Evolutionary conservation across 352 stramenopile species (phyloP).

Genomic region (Phytophthora pistaciae): DNA sequence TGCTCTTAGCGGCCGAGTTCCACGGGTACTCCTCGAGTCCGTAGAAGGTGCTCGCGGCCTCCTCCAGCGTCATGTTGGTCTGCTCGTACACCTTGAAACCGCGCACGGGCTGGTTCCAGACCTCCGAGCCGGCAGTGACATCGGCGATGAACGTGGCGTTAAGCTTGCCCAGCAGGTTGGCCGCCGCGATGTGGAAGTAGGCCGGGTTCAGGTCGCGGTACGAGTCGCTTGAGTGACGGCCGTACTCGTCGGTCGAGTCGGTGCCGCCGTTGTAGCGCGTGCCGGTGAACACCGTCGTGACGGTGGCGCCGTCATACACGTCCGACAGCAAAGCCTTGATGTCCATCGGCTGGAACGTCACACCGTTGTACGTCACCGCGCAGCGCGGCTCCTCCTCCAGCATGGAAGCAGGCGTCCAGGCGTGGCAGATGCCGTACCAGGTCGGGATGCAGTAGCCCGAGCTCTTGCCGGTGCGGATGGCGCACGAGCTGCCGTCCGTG

Average conservation of each 20-base stretch:
- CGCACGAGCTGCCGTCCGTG: conserved; percentile 35
- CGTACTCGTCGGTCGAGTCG: conserved; percentile 45
- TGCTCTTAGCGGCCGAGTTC: conserved; percentile 35
- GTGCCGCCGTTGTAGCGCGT: conserved; percentile 44
- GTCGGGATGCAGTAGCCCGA: conserved; percentile 48
- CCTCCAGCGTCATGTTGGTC: conserved; percentile 24
- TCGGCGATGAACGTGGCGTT: conserved; percentile 51
- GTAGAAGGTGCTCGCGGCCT: conserved; percentile 39
- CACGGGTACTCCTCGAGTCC: conserved; percentile 43
- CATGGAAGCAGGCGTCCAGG: conserved; percentile 44
- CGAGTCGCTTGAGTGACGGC: conserved; percentile 40
- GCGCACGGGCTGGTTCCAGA: conserved; percentile 62
- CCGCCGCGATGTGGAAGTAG: conserved; percentile 45
- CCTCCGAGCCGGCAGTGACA: conserved; percentile 27
- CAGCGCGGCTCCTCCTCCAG: conserved; percentile 42
- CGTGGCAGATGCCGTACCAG: conserved; percentile 57
- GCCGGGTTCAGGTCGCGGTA: conserved; percentile 50
- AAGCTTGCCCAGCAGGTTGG: conserved; percentile 44
- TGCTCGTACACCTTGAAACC: conserved; percentile 44
- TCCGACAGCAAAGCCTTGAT: conserved; percentile 51
- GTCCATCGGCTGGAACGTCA: conserved; percentile 51
- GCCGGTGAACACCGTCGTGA: conserved; percentile 48
- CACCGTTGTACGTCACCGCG: conserved; percentile 43
- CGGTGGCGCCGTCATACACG: conserved; percentile 46
- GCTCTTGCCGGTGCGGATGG: conserved; percentile 29